These are phyloP conservation scores for Pseudevernia furfuracea DNA, from an alignment of 495 filamentous ascomycete genomes.

Conservation along the genomic window DNA sequence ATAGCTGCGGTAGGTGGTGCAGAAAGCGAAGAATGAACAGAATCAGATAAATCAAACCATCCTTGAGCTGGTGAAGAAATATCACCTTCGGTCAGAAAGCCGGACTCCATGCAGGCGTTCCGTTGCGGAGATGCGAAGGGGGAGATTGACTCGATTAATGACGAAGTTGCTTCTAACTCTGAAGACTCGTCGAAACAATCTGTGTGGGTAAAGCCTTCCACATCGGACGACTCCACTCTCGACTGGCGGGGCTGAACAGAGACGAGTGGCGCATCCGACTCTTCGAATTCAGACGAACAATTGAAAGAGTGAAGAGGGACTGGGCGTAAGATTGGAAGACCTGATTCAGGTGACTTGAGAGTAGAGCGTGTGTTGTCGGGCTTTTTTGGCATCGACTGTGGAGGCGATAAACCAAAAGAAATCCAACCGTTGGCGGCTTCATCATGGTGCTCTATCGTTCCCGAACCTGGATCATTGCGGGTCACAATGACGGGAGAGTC, in stretches of 20 bases:
- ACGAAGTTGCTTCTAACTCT: neutral
- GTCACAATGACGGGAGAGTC: neutral
- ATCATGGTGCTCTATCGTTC: neutral
- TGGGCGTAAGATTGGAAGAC: neutral
- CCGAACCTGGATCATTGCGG: neutral
- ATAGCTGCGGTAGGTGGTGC: neutral
- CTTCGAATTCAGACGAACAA: neutral
- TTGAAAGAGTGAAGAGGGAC: neutral
- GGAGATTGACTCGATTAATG: neutral
- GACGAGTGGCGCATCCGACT: neutral
- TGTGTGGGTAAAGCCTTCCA: neutral
- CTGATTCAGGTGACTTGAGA: neutral
- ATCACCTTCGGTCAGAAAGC: neutral
- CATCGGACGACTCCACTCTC: neutral
- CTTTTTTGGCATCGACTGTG: neutral
- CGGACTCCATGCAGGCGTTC: neutral
- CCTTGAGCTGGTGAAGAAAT: neutral
- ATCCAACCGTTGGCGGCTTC: neutral
- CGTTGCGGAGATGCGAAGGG: neutral
- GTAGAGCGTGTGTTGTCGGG: neutral
- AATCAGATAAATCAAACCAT: no score
- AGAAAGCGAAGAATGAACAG: no score
- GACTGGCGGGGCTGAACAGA: neutral
- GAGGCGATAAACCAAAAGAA: neutral
- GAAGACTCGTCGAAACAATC: neutral